Evolutionary conservation across 805 yeast species (phyloP), one percentile per base, ranked within the genome.

Genomic region (Wickerhamomyces pijperi): DNA sequence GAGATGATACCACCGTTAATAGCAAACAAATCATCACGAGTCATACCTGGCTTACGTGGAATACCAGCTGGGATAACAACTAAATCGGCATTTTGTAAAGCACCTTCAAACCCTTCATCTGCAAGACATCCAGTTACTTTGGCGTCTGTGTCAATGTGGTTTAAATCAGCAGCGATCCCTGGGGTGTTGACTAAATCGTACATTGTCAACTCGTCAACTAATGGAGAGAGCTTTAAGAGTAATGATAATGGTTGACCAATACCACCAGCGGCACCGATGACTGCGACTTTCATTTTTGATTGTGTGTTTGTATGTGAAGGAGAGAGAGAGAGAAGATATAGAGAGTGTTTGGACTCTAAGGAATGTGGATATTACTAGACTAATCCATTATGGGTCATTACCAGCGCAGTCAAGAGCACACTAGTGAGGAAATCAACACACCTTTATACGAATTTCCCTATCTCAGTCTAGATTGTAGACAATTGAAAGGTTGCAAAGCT

Each of bases 11-110:
- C 78, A 32, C 90, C 92, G 56, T 82, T 82, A 65, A 85, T 80
- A 67, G 78, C 77, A 73, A 82, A 82, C 59, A 82, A 70, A 61
- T 82, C 92, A 60, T 81, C 90, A 65, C 92, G 74, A 51, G 90
- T 78, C 90, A 82, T 82, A 54, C 92, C 92, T 46, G 88, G 88
- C 63, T 82, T 82, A 69, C 92, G 76, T 61, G 92, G 90, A 43
- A 82, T 86, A 67, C 92, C 92, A 35, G 92, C 92, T 51, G 90
- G 88, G 60, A 88, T 84, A 42, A 88, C 74, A 39, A 88, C 88
- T 44, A 88, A 78, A 53, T 87, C 94, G 38, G 95, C 75, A 37
- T 79, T 87, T 38, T 72, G 65, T 51, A 88, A 67, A 16, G 96
- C 94, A 41, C 65, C 67, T 43, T 70, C 66, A 46, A 86, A 66